Evolutionary conservation across 2,329 filamentous ascomycete species (phyloP), one percentile per base, ranked within the genome.

Genomic region (Microascus cirrosus): DNA sequence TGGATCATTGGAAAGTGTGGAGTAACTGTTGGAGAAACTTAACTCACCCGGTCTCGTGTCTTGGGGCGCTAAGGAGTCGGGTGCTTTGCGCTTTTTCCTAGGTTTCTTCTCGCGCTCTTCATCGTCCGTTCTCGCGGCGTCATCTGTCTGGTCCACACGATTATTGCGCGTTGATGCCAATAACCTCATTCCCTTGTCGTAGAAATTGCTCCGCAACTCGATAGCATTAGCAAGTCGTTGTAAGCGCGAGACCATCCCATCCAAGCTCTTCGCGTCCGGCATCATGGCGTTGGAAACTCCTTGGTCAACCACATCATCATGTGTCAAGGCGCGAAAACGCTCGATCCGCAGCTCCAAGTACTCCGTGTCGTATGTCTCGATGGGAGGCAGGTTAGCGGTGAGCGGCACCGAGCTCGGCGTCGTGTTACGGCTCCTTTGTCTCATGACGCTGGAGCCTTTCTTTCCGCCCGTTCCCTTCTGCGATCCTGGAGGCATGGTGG

Each of bases 61-160:
- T 60, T 80, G 82, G 10, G 82, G 77, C 59, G 76, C 76, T 35
- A 81, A 73, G 57, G 70, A 76, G 59, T 85, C 83, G 8, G 81
- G 75, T 25, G 86, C 88, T 72, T 90, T 91, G 75, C 89, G 91
- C 77, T 89, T 91, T 62, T 87, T 79, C 69, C 92, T 91, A n/a
- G 39, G 45, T 25, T 77, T 73, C 67, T 82, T 82, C 24, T 73
- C 70, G 56, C 77, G 75, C 60, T 75, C 75, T 52, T 81, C 79
- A 32, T 70, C 77, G 57, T 76, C 66, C 61, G 62, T 75, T 64
- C 76, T 76, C 60, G 73, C 71, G 59, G 74, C 69, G 61, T 82
- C 73, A 53, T 70, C 74, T 60, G 75, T 71, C 57, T 84, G 80
- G 58, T 83, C 80, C 35, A 78, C 73, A 62, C 79, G 74, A 50